These are phyloP conservation scores for Hondaea fermentalgiana DNA, from an alignment of 108 stramenopile genomes.

Conservation along the genomic window DNA sequence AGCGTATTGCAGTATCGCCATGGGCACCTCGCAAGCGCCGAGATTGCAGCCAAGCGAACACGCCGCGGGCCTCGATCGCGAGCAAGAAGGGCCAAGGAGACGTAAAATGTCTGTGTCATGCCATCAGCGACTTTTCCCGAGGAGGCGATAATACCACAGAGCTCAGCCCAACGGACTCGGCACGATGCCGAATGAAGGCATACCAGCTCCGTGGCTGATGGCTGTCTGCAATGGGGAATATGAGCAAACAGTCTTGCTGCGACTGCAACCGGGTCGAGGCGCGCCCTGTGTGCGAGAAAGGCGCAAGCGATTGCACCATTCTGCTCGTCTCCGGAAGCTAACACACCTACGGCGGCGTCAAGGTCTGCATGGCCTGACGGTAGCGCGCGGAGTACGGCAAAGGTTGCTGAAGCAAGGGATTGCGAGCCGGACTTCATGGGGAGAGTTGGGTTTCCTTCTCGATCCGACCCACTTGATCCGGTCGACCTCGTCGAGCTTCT, in stretches of 20 bases:
- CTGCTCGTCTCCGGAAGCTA: background rate
- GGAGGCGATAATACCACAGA: background rate
- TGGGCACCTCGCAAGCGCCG: background rate
- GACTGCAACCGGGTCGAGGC: background rate
- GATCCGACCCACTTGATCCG: no score
- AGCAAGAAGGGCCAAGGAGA: background rate
- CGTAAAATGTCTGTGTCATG: background rate
- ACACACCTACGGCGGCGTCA: background rate
- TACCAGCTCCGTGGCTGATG: background rate
- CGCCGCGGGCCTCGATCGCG: background rate
- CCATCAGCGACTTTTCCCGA: background rate
- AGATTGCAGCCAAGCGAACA: background rate
- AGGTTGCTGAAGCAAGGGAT: background rate
- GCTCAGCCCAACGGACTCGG: background rate
- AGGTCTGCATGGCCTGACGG: background rate
- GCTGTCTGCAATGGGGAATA: background rate
- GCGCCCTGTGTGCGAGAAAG: background rate
- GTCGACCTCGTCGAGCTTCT: no score
- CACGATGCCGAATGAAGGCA: background rate
- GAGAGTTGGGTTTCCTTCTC: background rate
- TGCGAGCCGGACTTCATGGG: background rate
- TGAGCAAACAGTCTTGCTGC: background rate
- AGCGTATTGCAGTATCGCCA: background rate
- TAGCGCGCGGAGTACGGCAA: background rate
- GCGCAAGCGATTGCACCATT: background rate